Conservation (phyloP, 1,284 basidiomycete species). For the Pholiota adiposa region DNA sequence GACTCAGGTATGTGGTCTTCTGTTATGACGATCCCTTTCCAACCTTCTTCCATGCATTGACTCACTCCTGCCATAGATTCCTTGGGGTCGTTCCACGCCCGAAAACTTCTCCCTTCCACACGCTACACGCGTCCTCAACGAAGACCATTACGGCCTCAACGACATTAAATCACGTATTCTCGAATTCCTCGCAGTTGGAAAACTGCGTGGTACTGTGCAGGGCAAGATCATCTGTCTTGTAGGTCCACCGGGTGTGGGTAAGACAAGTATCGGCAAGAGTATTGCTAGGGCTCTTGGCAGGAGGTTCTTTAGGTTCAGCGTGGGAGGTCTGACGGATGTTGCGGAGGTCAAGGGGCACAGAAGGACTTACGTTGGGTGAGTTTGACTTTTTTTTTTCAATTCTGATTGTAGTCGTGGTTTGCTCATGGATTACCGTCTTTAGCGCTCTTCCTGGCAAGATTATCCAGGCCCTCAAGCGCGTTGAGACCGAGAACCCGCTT, state of each 20-base stretch:
- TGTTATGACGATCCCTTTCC: too few relatives aligned
- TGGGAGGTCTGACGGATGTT: constrained; percentile 96
- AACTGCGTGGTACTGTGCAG: constrained; percentile 92
- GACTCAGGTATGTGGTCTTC: constrained; percentile 64
- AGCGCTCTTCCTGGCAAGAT: constrained; percentile 97
- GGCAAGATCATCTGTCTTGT: constrained; percentile 98
- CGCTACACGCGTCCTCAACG: constrained; percentile 87
- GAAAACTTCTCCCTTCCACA: constrained; percentile 94
- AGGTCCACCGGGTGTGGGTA: constrained; percentile 97
- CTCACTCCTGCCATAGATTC: constrained; percentile 58
- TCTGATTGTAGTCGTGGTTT: neutral
- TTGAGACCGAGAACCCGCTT: constrained; percentile 96
- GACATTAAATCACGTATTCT: constrained; percentile 98
- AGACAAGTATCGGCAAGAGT: constrained; percentile 89
- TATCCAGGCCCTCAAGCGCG: constrained; percentile 96
- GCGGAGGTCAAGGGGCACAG: constrained; percentile 99
- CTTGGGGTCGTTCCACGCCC: constrained; percentile 94
- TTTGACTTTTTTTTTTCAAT: constrained; percentile 22
- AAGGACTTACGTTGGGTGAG: constrained; percentile 92
- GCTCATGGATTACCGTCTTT: constrained; percentile 8
- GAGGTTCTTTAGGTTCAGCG: constrained; percentile 95
- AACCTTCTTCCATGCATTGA: neutral
- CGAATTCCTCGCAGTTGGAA: constrained; percentile 98
- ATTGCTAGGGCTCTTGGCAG: constrained; percentile 86
- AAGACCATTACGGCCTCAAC: constrained; percentile 95